Base-by-base conservation (phyloP, 345 rosid species). In the Fremontodendron californicum region DNA sequence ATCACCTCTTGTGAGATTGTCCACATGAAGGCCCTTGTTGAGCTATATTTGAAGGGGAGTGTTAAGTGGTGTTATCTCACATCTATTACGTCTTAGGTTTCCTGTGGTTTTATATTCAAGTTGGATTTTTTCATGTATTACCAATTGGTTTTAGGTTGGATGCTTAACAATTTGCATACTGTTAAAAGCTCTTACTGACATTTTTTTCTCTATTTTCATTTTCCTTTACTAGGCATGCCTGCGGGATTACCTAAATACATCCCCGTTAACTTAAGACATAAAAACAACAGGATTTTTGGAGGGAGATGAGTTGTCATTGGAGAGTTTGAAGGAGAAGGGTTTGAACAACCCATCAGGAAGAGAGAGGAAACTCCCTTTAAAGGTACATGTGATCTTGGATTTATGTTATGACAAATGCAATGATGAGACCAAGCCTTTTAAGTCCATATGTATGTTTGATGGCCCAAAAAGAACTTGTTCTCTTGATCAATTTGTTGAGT, bases 311-410 rank as follows among this genome's bases (percentile, higher is more conserved):
- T 94, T 92, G 15, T 94, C 96, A 35, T 25, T 94, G 72, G 96
- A 94, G 86, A 87, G 87, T 69, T 76, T 94, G 82, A 92, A 89
- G 88, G 80, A 79, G 78, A 94, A 87, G 82, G 88, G 94, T 65
- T 84, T 94, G 84, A 94, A 93, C 69, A 94, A 94, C 73, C 98
- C 97, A 73, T 91, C 98, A 23, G 97, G 98, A 78, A 89, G 97
- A 78, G 98, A 94, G 87, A 86, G 94, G 82, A 91, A 75, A 77
- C 97, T 94, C 16, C 97, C 98, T 74, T 75, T 93, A 23, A 94
- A 93, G 98, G 98, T 92, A 79, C 19, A 2, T 35, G 39, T 46
- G 33, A 57, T 33, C 37, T 65, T 18, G 73, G 19, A 49, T 25
- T 43, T 18, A 16, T 31, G 15, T 46, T 19, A 1, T 16, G 21